Percentiles rank a stretch among this genome's conserved stretches.
Conservation (phyloP, 2,329 filamentous ascomycete species). For the Lomentospora prolificans region DNA sequence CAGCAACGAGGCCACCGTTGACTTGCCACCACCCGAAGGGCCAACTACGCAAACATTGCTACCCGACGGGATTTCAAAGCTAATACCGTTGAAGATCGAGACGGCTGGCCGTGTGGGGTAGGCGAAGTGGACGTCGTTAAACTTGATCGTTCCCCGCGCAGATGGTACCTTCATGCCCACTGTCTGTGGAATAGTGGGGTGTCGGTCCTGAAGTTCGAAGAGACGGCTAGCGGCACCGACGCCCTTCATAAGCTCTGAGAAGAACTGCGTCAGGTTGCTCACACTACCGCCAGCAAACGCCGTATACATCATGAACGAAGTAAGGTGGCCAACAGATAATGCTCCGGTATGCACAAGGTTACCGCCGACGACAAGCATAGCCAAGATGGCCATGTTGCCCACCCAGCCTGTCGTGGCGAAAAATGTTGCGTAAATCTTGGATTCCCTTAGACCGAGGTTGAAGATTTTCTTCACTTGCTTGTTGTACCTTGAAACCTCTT, state of each 20-base stretch:
- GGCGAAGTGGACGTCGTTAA: slow-evolving; percentile 75
- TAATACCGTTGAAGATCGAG: slow-evolving; percentile 77
- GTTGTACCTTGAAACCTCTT: slow-evolving; percentile 88
- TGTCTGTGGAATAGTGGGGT: slow-evolving; percentile 79
- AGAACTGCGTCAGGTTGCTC: slow-evolving; percentile 91
- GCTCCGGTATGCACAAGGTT: slow-evolving; percentile 78
- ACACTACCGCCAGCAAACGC: slow-evolving; percentile 78
- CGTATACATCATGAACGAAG: slow-evolving; percentile 97
- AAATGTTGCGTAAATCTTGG: slow-evolving; percentile 81
- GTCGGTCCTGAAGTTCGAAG: slow-evolving; percentile 89
- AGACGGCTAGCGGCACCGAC: slow-evolving; percentile 92
- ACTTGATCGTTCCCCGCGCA: slow-evolving; percentile 80
- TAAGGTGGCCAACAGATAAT: slow-evolving; percentile 85
- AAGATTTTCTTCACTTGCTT: slow-evolving; percentile 88
- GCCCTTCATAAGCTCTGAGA: slow-evolving; percentile 98
- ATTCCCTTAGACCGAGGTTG: slow-evolving; percentile 74
- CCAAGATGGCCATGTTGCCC: slow-evolving; percentile 93
- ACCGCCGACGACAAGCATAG: slow-evolving; percentile 81
- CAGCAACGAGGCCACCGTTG: slow-evolving; percentile 84
- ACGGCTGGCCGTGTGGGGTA: slow-evolving; percentile 93
- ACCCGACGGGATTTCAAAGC: slow-evolving; percentile 85
- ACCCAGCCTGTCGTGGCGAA: slow-evolving; percentile 80
- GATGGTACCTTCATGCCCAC: slow-evolving; percentile 69
- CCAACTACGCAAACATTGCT: slow-evolving; percentile 95
- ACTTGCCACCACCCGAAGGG: slow-evolving; percentile 91